These are phyloP conservation scores for Isatis tinctoria DNA, from an alignment of 345 rosid genomes.

Conservation along the genomic window DNA sequence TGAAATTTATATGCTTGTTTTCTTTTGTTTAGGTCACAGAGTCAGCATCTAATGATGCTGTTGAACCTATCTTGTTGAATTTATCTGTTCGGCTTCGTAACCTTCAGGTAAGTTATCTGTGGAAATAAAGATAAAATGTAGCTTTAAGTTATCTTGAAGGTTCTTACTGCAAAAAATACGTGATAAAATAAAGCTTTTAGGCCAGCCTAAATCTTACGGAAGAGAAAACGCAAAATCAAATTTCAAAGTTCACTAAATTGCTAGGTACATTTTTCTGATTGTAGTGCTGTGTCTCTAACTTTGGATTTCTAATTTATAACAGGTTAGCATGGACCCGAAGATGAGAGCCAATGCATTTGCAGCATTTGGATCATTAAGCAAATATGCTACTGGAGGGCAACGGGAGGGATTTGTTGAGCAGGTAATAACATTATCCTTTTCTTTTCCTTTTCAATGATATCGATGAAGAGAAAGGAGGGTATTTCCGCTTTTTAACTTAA, in stretches of 20 bases:
- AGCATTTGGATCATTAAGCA: conserved; percentile 86
- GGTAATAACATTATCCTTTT: conserved; percentile 37
- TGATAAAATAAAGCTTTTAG: neutral
- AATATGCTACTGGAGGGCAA: conserved; percentile 62
- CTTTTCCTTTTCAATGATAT: conserved; percentile 1
- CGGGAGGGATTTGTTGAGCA: conserved; percentile 83
- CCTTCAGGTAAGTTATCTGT: conserved; percentile 54
- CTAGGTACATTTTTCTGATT: neutral
- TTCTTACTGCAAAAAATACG: neutral
- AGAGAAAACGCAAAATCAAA: neutral
- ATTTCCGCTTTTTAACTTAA: neutral
- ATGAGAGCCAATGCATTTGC: conserved; percentile 85
- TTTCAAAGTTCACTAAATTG: conserved; percentile 2
- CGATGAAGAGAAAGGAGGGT: neutral
- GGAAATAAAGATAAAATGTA: neutral
- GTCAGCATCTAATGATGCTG: conserved; percentile 75
- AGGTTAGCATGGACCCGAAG: conserved; percentile 72
- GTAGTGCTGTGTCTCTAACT: conserved; percentile 10
- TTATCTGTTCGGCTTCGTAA: conserved; percentile 83
- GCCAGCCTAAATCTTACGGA: neutral
- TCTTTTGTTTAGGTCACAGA: conserved; percentile 56
- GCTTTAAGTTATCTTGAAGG: neutral
- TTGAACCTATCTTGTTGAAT: conserved; percentile 79
- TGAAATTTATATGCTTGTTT: conserved; percentile 10
- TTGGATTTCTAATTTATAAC: conserved; percentile 21